Conservation (phyloP, 2,329 filamentous ascomycete genomes). For the Elsinoe fawcettii region DNA sequence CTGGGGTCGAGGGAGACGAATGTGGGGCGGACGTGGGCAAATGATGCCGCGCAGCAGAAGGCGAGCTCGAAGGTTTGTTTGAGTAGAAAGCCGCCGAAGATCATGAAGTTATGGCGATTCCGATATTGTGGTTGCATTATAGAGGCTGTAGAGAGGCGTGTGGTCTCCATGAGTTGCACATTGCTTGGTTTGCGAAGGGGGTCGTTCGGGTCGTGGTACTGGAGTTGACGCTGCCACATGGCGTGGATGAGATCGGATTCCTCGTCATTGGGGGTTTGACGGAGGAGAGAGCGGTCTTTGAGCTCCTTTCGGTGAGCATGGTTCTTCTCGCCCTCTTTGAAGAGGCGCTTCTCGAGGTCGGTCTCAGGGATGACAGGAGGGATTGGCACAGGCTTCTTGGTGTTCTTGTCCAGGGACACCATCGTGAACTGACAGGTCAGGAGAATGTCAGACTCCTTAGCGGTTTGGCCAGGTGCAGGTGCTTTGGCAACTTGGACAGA, state of each 20-base stretch:
- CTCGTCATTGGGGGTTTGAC: slow-evolving; percentile 60
- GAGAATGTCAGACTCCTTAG: slow-evolving; percentile 53
- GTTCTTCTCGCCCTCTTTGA: slow-evolving; percentile 56
- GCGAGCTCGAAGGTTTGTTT: slow-evolving; percentile 70
- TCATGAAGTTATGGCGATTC: slow-evolving; percentile 67
- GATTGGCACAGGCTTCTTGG: slow-evolving; percentile 58
- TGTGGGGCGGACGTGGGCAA: slow-evolving; percentile 60
- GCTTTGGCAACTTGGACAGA: slow-evolving; percentile 66
- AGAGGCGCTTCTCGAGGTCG: slow-evolving; percentile 56
- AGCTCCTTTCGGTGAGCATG: slow-evolving; percentile 59
- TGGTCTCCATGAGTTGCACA: slow-evolving; percentile 55
- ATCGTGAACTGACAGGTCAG: slow-evolving; percentile 71
- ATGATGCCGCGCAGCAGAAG: slow-evolving; percentile 65
- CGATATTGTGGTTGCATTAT: slow-evolving; percentile 71
- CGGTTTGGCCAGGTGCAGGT: slow-evolving; percentile 48
- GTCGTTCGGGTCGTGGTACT: slow-evolving; percentile 55
- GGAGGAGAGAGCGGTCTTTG: slow-evolving; percentile 52
- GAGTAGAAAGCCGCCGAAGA: slow-evolving; percentile 67
- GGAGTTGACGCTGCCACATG: slow-evolving; percentile 62
- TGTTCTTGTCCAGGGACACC: slow-evolving; percentile 63
- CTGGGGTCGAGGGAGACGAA: slow-evolving; percentile 67
- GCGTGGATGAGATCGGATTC: slow-evolving; percentile 65
- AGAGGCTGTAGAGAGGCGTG: slow-evolving; percentile 55
- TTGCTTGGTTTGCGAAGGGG: slow-evolving; percentile 49
- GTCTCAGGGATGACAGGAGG: slow-evolving; percentile 56